Evolutionary conservation across 2,329 filamentous ascomycete species (phyloP), one percentile per base, ranked within the genome.

Genomic region (Trichoderma asperellum): DNA sequence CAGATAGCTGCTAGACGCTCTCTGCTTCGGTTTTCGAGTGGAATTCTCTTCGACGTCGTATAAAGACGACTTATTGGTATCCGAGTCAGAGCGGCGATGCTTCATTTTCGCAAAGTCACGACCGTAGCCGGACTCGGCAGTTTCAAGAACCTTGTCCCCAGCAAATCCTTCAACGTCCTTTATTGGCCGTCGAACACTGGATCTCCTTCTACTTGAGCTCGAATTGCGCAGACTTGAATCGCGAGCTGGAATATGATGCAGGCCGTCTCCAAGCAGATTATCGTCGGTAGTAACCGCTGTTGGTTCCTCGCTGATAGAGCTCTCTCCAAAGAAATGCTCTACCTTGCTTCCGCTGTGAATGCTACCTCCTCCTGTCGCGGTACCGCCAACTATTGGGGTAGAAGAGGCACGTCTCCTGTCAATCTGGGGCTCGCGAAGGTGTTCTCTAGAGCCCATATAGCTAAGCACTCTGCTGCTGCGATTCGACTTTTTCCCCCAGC

Each of bases 391-490:
- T n/a, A 73, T 73, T 0, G 74, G 71, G 4, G 73, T 74, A 4
- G 75, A 74, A 0, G 74, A 75, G n/a, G 80, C 75, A 52, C 88
- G 84, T 74, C 87, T 90, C 73, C 86, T 86, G 72, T 91, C 89
- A 4, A 80, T 80, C 71, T 91, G 89, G 72, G 85, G 88, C 63
- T 89, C 87, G 57, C 86, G 84, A 57, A 92, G 80, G 35, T 85
- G 84, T 77, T 93, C 91, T 75, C 87, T 90, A 57, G 91, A 92
- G 80, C 86, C 89, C 89, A 91, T 92, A 75, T 92, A 92, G 86
- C 90, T 89, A 75, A 92, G 79, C 3, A 89, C 86, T 76, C 86
- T 87, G 71, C 86, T 79, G 68, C 81, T 81, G 34, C 88, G 83
- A 2, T 78, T 78, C 52, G 84, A 80, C 75, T 87, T 90, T 76